Evolutionary conservation across 2,329 filamentous ascomycete genomes (phyloP).

Genomic region (Colletotrichum acutatum): DNA sequence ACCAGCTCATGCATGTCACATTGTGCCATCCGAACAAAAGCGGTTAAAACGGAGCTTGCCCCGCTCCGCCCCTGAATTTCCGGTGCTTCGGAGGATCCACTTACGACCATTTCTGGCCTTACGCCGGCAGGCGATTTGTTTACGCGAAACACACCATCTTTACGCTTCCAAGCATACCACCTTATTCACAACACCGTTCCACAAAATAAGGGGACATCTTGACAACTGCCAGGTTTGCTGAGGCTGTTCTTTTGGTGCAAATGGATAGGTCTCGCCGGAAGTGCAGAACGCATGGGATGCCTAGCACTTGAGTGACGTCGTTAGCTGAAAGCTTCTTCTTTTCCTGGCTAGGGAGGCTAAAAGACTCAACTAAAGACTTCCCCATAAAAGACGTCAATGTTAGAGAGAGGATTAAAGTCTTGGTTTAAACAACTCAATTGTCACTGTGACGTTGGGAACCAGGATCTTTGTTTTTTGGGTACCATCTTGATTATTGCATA

Average conservation of each 20-base stretch:
- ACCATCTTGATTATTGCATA: background rate
- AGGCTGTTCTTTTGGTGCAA: background rate
- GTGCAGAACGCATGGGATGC: background rate
- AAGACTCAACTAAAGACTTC: background rate
- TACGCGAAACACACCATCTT: conserved; percentile 23
- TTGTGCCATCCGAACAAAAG: conserved; percentile 21
- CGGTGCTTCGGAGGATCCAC: background rate
- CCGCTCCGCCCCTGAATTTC: conserved; percentile 22
- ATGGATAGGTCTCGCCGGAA: background rate
- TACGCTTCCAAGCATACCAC: conserved; percentile 22
- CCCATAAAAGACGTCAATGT: background rate
- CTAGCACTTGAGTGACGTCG: background rate
- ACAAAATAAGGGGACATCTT: background rate
- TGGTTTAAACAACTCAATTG: background rate
- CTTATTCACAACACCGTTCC: background rate
- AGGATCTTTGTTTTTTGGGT: background rate
- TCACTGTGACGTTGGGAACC: background rate
- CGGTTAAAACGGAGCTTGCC: background rate
- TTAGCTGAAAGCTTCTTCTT: background rate
- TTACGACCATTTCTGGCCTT: background rate
- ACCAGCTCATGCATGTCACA: background rate
- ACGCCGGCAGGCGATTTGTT: background rate
- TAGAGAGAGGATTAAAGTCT: background rate
- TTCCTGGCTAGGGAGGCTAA: background rate
- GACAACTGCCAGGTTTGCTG: background rate